Conservation (phyloP, 805 yeast genomes). For the Komagataella mondaviorum region DNA sequence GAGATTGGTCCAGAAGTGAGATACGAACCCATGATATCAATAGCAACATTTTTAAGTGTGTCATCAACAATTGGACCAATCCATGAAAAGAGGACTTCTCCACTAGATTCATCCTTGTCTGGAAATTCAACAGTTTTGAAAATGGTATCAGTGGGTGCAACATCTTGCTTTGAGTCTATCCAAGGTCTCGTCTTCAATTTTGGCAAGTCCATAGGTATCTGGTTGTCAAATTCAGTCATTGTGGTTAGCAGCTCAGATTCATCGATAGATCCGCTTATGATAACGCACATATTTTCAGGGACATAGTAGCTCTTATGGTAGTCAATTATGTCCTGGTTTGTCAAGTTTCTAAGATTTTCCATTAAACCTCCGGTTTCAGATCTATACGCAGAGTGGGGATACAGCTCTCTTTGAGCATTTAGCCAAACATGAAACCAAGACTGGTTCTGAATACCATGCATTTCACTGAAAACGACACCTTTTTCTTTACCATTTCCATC, state of each 20-base stretch:
- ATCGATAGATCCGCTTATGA: conserved; percentile 78
- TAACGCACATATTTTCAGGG: conserved; percentile 73
- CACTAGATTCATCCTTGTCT: conserved; percentile 76
- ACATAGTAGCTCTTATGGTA: conserved; percentile 66
- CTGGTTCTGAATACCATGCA: conserved; percentile 85
- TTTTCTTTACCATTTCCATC: conserved; percentile 86
- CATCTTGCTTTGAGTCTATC: conserved; percentile 38
- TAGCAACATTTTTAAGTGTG: conserved; percentile 44
- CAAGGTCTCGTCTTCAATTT: conserved; percentile 53
- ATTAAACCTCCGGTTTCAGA: conserved; percentile 92
- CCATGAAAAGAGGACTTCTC: conserved; percentile 67
- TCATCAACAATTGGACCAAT: conserved; percentile 60
- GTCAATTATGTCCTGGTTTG: conserved; percentile 58
- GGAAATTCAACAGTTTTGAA: conserved; percentile 62
- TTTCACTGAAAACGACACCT: conserved; percentile 94
- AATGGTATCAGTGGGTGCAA: conserved; percentile 15
- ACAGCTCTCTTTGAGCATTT: conserved; percentile 45
- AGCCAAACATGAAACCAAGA: conserved; percentile 54
- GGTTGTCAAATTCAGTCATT: conserved; percentile 48
- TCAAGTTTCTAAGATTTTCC: conserved; percentile 57
- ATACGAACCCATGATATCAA: conserved; percentile 60
- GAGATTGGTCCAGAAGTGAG: conserved; percentile 71
- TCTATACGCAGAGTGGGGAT: conserved; percentile 63
- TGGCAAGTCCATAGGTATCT: conserved; percentile 25
- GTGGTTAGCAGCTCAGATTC: conserved; percentile 52